Evolutionary conservation across 2,329 filamentous ascomycete genomes (phyloP).

Genomic region (Diaporthe vexans): DNA sequence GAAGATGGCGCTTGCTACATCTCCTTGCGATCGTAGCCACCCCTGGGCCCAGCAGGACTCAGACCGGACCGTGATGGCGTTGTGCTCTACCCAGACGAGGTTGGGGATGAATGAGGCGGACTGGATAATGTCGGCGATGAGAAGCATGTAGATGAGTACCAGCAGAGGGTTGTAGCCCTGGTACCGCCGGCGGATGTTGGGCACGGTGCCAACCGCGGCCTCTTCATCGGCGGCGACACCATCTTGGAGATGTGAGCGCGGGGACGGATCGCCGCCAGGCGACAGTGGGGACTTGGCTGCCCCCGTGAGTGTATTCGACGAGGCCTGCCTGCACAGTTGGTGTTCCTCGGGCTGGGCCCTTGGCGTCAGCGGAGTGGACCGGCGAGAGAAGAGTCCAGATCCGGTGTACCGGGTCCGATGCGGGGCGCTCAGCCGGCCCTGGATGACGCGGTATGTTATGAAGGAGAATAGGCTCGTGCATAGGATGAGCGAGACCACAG

Average conservation of each 20-base stretch:
- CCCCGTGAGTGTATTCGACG: background rate
- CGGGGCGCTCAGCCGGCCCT: background rate
- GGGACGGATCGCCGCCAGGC: background rate
- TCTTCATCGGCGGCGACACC: background rate
- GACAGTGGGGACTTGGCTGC: background rate
- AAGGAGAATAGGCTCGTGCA: slow-evolving; percentile 32
- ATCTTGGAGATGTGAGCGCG: background rate
- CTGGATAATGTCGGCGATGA: slow-evolving; percentile 36
- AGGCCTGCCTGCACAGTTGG: background rate
- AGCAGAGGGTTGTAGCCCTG: slow-evolving; percentile 25
- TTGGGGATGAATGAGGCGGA: slow-evolving; percentile 29
- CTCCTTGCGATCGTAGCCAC: slow-evolving; percentile 29
- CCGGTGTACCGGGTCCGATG: background rate
- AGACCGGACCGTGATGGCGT: slow-evolving; percentile 25
- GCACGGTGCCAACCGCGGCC: background rate
- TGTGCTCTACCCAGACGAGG: slow-evolving; percentile 14
- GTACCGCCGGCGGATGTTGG: slow-evolving; percentile 31
- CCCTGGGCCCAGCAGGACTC: slow-evolving; percentile 35
- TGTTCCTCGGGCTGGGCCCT: background rate
- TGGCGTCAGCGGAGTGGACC: background rate
- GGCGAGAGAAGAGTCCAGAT: background rate
- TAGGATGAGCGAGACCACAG: slow-evolving; percentile 14
- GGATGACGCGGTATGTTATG: slow-evolving; percentile 33
- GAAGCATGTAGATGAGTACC: slow-evolving; percentile 36
- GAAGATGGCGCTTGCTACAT: slow-evolving; percentile 22